Conservation (phyloP, 2,329 filamentous ascomycete species). For the Trematosphaeria pertusa region DNA sequence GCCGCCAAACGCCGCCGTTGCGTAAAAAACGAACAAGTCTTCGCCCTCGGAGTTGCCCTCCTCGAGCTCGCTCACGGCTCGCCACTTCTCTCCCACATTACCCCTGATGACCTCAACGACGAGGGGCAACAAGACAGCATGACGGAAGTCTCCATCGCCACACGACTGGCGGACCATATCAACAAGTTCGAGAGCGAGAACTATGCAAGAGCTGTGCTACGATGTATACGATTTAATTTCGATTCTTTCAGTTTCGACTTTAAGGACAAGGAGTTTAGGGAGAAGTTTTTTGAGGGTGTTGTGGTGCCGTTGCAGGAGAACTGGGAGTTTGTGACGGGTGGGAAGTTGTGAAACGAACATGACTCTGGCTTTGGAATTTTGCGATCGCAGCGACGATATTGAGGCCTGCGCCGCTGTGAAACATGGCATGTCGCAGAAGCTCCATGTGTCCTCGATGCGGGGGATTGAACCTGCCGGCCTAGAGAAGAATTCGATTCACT, state of each 20-base stretch:
- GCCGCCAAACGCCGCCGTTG: constrained; percentile 1
- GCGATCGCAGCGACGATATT: no score
- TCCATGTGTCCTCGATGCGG: no score
- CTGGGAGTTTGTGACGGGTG: no score
- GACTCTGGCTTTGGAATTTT: no score
- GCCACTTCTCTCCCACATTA: constrained; percentile 2
- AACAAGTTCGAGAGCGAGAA: constrained; percentile 11
- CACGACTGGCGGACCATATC: no score
- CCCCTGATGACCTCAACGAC: constrained; percentile 13
- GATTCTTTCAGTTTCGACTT: constrained; percentile 1
- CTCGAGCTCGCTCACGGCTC: constrained; percentile 17
- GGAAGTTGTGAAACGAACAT: no score
- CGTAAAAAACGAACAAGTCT: constrained; percentile 16
- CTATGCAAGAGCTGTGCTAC: constrained; percentile 9
- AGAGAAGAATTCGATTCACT: no score
- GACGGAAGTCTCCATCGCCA: constrained; percentile 11
- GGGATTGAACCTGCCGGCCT: no score
- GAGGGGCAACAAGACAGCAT: constrained; percentile 6
- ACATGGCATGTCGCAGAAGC: no score
- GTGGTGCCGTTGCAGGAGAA: no score
- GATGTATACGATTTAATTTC: constrained; percentile 12
- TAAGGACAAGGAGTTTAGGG: constrained; percentile 13
- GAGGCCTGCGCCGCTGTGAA: no score
- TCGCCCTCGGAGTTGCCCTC: constrained; percentile 19
- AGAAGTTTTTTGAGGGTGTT: constrained; percentile 11